Base-by-base conservation (phyloP, 345 rosid genomes). In the Salix koriyanagi region DNA sequence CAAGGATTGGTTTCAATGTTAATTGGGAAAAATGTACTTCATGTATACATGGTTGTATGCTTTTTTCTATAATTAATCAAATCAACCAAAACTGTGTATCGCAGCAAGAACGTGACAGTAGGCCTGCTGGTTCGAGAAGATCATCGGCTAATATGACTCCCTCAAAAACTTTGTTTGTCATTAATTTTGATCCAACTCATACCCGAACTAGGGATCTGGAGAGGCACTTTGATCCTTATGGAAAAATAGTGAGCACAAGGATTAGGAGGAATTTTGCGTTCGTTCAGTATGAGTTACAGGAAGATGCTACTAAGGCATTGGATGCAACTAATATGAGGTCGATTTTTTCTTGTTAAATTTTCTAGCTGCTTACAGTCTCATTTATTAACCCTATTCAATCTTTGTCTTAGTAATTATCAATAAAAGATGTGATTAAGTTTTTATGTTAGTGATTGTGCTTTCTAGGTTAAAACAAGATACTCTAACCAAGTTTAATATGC, bases 261-360 rank as follows among this genome's bases (percentile, higher is more conserved):
- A 91, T 93, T 79, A 84, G 92, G 74, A 89, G 95, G 87, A 93
- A 93, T 82, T 93, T 91, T 85, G 95, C 97, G 12, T 91, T 93
- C 75, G 89, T 93, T 75, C 97, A 93, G 76, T 93, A 87, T 73
- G 98, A 91, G 76, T 75, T 80, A 6, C 95, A 87, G 77, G 98
- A 93, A 65, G 97, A 93, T 77, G 97, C 98, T 54, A 87, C 89
- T 73, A 87, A 81, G 83, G 98, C 98, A 13, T 73, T 93, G 81
- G 95, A 93, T 18, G 85, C 92, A 71, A 91, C 98, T 52, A 87
- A 91, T 48, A 81, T 80, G 82, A 91, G 96, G 97, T 91, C 14
- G 10, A 15, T 56, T 67, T 62, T 28, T 48, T 28, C 15, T n/a
- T 52, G 10, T 25, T 52, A 36, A 21, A 10, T 36, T 16, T 39